Evolutionary conservation across 2,329 filamentous ascomycete species (phyloP).

Genomic region (Fusarium sp.): DNA sequence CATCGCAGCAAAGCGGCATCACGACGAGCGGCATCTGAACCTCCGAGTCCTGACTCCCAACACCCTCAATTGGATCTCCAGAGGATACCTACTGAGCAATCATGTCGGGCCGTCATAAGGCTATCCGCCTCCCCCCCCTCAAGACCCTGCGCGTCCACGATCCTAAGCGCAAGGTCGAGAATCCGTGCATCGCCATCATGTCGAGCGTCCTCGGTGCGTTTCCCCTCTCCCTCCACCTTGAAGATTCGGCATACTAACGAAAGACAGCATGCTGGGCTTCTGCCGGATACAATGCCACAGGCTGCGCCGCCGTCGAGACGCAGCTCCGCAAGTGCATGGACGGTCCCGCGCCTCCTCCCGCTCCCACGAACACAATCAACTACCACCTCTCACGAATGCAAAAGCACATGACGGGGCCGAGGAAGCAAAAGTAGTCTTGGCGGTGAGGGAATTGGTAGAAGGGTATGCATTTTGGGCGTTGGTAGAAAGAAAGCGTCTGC

Average conservation of each 20-base stretch:
- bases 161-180: constrained; percentile 61
- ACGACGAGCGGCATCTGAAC: not conserved
- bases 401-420: constrained; percentile 71
- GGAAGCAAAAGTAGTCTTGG: constrained; percentile 49
- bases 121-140: constrained; percentile 69
- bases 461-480: constrained; percentile 36
- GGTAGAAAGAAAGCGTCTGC: constrained; percentile 40
- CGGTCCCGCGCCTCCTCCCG: constrained; percentile 66
- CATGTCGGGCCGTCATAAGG: constrained; percentile 61
- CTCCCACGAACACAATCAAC: constrained; percentile 83
- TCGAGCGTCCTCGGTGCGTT: constrained; percentile 66
- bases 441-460: not conserved
- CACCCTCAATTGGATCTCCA: constrained; percentile 17
- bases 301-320: constrained; percentile 70
- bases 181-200: constrained; percentile 69
- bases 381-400: constrained; percentile 87
- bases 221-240: not conserved
- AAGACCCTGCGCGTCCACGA: constrained; percentile 66
- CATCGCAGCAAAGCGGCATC: constrained; percentile 17
- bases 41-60: not conserved
- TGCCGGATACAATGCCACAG: constrained; percentile 73
- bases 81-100: constrained; percentile 19
- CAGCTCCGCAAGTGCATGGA: constrained; percentile 83
- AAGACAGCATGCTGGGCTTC: constrained; percentile 84
- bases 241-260: not conserved